phyloP scores from a whole-genome alignment of 768 basidiomycete species.

The Boletus speciosus region DNA sequence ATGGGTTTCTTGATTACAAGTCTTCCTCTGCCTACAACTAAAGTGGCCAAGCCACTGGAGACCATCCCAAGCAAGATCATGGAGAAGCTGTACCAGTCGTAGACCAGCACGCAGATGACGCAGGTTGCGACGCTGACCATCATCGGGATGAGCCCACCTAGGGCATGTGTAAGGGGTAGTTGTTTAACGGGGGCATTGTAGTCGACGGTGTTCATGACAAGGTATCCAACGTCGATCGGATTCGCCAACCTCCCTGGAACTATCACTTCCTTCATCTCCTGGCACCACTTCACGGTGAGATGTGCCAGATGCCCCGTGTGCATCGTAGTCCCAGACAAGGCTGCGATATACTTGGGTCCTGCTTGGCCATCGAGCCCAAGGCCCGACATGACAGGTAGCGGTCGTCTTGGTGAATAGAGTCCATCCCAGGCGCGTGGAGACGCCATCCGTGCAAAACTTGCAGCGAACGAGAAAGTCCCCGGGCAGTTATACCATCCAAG shows the following conservation, averaged over 20 bases:
- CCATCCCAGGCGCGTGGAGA: constrained; percentile 26
- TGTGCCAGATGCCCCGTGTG: constrained; percentile 24
- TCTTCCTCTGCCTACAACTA: constrained; percentile 23
- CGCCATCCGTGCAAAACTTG: constrained; percentile 29
- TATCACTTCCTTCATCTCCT: constrained; percentile 1
- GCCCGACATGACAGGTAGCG: constrained; percentile 21
- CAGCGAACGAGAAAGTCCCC: constrained; percentile 30
- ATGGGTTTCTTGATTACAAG: constrained; percentile 17
- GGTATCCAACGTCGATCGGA: constrained; percentile 15
- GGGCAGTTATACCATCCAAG: constrained; percentile 39
- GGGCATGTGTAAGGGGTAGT: not conserved
- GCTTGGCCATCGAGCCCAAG: constrained; percentile 28
- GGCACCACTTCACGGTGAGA: constrained; percentile 17
- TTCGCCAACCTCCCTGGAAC: constrained; percentile 21
- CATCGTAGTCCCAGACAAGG: constrained; percentile 23
- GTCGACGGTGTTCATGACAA: constrained; percentile 11
- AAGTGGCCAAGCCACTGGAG: constrained; percentile 26
- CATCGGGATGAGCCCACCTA: constrained; percentile 23
- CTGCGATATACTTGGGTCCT: constrained; percentile 28
- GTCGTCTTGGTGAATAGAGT: constrained; percentile 17
- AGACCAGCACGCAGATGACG: constrained; percentile 20
- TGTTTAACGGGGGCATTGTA: constrained; percentile 3
- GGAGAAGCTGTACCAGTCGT: constrained; percentile 32
- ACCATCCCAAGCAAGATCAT: constrained; percentile 32
- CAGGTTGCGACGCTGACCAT: constrained; percentile 17